A percentile compares a stretch with the other conserved stretches of the same genome.
These are phyloP conservation scores for Pseudopithomyces maydicus DNA, from an alignment of 2,329 filamentous ascomycete genomes.

Conservation along the genomic window DNA sequence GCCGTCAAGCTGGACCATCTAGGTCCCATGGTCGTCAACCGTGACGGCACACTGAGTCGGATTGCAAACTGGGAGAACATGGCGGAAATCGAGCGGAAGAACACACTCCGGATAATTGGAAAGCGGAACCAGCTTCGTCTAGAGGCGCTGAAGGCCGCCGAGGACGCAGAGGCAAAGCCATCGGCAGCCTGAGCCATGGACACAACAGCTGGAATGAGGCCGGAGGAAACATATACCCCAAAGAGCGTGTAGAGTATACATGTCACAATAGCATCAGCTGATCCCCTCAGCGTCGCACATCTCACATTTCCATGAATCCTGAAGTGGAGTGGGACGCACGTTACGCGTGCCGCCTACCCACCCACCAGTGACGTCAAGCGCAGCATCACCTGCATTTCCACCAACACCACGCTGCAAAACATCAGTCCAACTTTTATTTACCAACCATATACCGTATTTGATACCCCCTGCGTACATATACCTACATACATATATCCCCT, in stretches of 20 bases:
- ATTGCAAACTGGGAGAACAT: constrained; percentile 77
- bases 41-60: constrained; percentile 71
- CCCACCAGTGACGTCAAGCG: constrained; percentile 13
- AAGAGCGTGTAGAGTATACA: not conserved
- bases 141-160: constrained; percentile 56
- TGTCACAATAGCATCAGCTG: not conserved
- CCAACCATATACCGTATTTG: not conserved
- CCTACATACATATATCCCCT: no score
- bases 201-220: not conserved
- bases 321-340: not conserved
- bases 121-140: constrained; percentile 70
- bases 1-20: constrained; percentile 68
- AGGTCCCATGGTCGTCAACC: constrained; percentile 75
- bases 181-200: not conserved
- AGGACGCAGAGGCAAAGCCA: constrained; percentile 8
- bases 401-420: not conserved
- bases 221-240: not conserved
- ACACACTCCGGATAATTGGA: constrained; percentile 69
- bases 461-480: no score
- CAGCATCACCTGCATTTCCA: not conserved
- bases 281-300: not conserved
- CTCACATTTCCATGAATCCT: not conserved
- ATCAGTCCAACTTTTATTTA: not conserved
- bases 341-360: not conserved
- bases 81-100: constrained; percentile 69